These are phyloP conservation scores for Protoeuglena noctilucae DNA, from an alignment of 139 green algal genomes.

Conservation along the genomic window DNA sequence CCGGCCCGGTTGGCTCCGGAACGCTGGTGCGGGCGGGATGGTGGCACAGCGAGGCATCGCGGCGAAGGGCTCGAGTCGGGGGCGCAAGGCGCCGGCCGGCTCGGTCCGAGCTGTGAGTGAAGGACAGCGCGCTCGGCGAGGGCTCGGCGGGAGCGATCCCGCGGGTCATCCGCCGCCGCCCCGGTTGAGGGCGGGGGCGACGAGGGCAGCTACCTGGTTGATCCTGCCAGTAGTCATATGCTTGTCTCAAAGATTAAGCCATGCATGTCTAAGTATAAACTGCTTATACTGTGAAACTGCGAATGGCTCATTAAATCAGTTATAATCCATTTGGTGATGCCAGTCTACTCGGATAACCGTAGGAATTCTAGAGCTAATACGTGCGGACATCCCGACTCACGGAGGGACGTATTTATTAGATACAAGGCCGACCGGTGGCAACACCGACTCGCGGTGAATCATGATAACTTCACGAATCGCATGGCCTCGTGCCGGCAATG, in stretches of 20 bases:
- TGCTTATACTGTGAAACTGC: conserved; percentile 99
- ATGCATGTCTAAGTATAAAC: conserved; percentile 99
- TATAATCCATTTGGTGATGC: conserved; percentile 99
- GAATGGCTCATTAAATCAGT: conserved; percentile 99
- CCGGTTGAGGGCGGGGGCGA: too few species aligned
- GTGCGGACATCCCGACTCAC: conserved; percentile 71
- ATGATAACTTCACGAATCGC: conserved; percentile 88
- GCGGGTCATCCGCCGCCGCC: too few species aligned
- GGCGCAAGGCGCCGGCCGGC: too few species aligned
- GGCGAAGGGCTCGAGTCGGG: too few species aligned
- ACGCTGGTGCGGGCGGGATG: too few species aligned
- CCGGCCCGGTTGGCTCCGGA: too few species aligned
- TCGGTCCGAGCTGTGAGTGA: too few species aligned
- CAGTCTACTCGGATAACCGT: conserved; percentile 74
- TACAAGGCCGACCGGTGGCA: conserved; percentile 55
- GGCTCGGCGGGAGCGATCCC: too few species aligned
- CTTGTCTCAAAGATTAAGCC: conserved; percentile 98
- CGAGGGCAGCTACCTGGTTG: conserved; percentile 94
- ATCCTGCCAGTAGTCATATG: conserved; percentile 95
- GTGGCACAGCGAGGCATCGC: too few species aligned
- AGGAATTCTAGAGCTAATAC: conserved; percentile 90
- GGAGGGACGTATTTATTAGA: conserved; percentile 90
- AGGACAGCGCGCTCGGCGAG: too few species aligned
- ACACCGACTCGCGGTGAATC: conserved; percentile 55
- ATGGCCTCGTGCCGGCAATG: conserved; percentile 60